Percentiles rank a stretch among this genome's conserved stretches.
Conservation (phyloP, 2,329 filamentous ascomycete genomes). For the Juglanconis juglandina region DNA sequence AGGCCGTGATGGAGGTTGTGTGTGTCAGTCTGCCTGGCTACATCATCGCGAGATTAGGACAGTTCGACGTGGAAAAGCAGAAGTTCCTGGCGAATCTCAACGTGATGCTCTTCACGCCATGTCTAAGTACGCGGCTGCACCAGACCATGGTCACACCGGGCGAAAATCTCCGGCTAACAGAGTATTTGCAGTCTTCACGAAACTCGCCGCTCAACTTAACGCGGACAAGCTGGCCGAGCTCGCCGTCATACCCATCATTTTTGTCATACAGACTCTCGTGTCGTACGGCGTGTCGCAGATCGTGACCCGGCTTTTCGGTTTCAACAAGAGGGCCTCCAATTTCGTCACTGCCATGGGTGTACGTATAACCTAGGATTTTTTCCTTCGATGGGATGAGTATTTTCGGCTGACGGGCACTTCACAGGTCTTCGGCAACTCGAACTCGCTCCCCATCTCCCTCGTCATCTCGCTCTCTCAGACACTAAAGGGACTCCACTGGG, state of each 20-base stretch:
- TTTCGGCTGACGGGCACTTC: constrained; percentile 12
- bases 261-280: constrained; percentile 79
- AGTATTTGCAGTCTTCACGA: constrained; percentile 74
- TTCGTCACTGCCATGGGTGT: constrained; percentile 93
- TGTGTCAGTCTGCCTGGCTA: constrained; percentile 94
- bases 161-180: constrained; percentile 19
- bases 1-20: constrained; percentile 91
- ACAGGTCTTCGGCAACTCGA: constrained; percentile 92
- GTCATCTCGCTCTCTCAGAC: constrained; percentile 93
- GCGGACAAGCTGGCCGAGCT: constrained; percentile 86
- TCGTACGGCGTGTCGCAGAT: constrained; percentile 74
- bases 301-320: constrained; percentile 72
- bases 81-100: constrained; percentile 97
- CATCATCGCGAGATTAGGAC: constrained; percentile 81
- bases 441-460: constrained; percentile 93
- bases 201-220: constrained; percentile 89
- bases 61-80: constrained; percentile 93
- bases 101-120: constrained; percentile 93
- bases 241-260: constrained; percentile 92
- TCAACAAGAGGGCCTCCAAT: constrained; percentile 82
- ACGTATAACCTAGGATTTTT: constrained; percentile 9
- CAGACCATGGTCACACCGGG: background rate
- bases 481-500: constrained; percentile 88
- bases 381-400: background rate
- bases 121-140: constrained; percentile 65